Conservation (phyloP, 2,329 filamentous ascomycete genomes). For the Trichoderma cornu-damae region DNA sequence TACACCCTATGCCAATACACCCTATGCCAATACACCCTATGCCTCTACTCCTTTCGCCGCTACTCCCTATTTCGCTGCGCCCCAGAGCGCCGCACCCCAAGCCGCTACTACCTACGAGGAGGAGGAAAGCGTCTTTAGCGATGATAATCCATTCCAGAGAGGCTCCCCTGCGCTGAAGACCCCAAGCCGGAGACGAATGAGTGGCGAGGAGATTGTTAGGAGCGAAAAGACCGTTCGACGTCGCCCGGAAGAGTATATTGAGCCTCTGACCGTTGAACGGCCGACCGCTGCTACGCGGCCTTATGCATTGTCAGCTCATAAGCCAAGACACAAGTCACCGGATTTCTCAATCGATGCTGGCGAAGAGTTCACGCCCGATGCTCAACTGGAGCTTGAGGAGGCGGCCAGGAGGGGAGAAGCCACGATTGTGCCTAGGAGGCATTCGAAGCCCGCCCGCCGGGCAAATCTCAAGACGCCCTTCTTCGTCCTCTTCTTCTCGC, state of each 20-base stretch:
- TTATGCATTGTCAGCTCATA: constrained; percentile 51
- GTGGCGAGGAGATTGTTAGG: constrained; percentile 39
- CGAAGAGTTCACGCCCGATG: constrained; percentile 93
- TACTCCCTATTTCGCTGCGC: not conserved
- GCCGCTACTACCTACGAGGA: constrained; percentile 32
- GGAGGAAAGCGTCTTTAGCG: constrained; percentile 65
- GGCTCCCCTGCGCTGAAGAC: constrained; percentile 55
- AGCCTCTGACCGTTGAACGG: constrained; percentile 28
- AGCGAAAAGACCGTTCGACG: constrained; percentile 43
- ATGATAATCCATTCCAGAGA: constrained; percentile 91
- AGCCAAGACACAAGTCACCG: constrained; percentile 32
- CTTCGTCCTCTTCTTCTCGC: constrained; percentile 63
- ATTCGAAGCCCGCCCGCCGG: constrained; percentile 36
- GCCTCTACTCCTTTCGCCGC: not conserved
- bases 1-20: not conserved
- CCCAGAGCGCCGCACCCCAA: not conserved
- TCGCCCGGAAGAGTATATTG: constrained; percentile 36
- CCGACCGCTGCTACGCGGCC: constrained; percentile 47
- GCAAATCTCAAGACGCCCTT: constrained; percentile 59
- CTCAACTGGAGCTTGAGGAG: constrained; percentile 73
- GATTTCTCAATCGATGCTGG: constrained; percentile 55
- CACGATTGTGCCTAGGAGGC: constrained; percentile 40
- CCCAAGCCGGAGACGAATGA: constrained; percentile 48
- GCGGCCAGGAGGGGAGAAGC: constrained; percentile 52
- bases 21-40: not conserved